Base-by-base conservation (phyloP, 2,329 filamentous ascomycete genomes). In the Clarireedia homoeocarpa region DNA sequence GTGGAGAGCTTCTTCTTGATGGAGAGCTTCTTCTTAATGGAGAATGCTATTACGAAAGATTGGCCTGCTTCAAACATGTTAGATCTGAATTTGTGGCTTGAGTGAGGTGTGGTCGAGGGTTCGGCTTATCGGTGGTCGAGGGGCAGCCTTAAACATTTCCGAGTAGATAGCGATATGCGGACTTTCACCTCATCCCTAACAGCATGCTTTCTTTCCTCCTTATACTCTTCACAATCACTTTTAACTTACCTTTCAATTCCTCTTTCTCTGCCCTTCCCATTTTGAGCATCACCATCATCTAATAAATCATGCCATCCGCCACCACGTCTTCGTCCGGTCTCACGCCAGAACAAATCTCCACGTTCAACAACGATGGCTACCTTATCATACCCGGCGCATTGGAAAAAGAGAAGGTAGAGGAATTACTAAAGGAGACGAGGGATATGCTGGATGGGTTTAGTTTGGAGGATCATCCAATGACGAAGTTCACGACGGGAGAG, bases 401-500 rank as follows among this genome's bases (percentile, higher is more conserved):
- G 42, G 77, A 78, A 9, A 77, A 78, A 0, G 70, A 77, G 1
- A 89, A 86, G 17, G 82, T 92, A 49, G 70, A 78, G 14, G 74
- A 80, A 24, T 82, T 96, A 3, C 81, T 96, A 17, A 71, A 73
- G 59, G 89, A 95, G 72, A 94, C 91, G 5, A 77, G 86, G 67
- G 74, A 75, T 36, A 80, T 96, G 60, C 86, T 97, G 49, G 75
- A 83, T 53, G 77, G 80, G 59, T 91, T 99, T 73, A 79, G 84
- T 39, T 79, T 97, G n/a, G 77, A 82, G 38, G 81, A 87, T 57
- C 94, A 97, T 72, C 92, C 94, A 1, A 86, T 97, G 79, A 97
- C 94, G 7, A 86, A 86, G 69, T 99, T 99, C 80, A 88, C 87
- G 30, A 96, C 92, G 0, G 91, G 91, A 63, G 85, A 82, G 73